Evolutionary conservation across 2,329 filamentous ascomycete species (phyloP).

Genomic region (Xylariales sp.): DNA sequence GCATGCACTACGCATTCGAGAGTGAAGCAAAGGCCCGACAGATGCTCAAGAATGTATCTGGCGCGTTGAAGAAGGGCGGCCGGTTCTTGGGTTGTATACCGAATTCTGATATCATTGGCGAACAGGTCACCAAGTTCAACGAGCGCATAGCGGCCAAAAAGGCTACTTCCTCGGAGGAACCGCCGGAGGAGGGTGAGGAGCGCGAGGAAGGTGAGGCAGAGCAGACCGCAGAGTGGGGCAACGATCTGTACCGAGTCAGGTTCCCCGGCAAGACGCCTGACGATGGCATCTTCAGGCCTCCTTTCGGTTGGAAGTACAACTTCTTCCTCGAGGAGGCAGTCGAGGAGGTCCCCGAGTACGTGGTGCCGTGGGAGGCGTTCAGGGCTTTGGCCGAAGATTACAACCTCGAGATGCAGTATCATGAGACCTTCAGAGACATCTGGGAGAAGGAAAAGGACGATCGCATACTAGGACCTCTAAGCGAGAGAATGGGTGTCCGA

Average conservation of each 20-base stretch:
- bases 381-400: conserved; percentile 93
- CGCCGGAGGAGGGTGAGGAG: conserved; percentile 25
- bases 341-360: conserved; percentile 93
- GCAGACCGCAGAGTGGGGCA: conserved; percentile 78
- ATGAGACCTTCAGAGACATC: conserved; percentile 84
- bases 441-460: conserved; percentile 92
- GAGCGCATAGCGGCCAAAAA: conserved; percentile 43
- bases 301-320: conserved; percentile 96
- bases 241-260: conserved; percentile 84
- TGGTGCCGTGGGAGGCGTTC: conserved; percentile 97
- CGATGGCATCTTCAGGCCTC: conserved; percentile 88
- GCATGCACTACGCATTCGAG: conserved; percentile 98
- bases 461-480: conserved; percentile 71
- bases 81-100: conserved; percentile 93
- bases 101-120: conserved; percentile 87
- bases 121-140: conserved; percentile 74
- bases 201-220: conserved; percentile 57
- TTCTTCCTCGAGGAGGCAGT: conserved; percentile 96
- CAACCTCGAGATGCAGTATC: conserved; percentile 92
- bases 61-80: conserved; percentile 86
- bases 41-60: conserved; percentile 91
- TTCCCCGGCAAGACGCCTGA: conserved; percentile 79
- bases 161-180: conserved; percentile 15
- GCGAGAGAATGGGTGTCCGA: conserved; percentile 92
- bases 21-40: conserved; percentile 81